Base-by-base conservation (phyloP, 2,329 filamentous ascomycete species). In the Aspergillus cejpii region DNA sequence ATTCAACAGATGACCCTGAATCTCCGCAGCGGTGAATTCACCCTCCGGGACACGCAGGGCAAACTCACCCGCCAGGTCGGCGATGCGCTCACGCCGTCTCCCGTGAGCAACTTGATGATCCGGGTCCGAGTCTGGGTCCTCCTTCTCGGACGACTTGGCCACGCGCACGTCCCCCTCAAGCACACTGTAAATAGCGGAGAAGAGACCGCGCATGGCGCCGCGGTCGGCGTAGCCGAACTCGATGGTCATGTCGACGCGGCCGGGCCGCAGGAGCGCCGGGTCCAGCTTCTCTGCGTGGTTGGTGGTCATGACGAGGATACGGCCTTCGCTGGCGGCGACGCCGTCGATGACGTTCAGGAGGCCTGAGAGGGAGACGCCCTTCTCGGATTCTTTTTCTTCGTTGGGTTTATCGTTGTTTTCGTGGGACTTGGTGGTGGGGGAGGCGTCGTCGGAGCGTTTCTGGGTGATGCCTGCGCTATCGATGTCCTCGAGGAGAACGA, bases 401-500 rank as follows among this genome's bases (percentile, higher is more conserved):
- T 34, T 50, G 27, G 49, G 47, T 5, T 48, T 49, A 19, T 54
- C 19, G 15, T 45, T 55, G 50, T 53, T 60, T 47, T 46, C 54
- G 39, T 51, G 14, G 3, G 17, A 50, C 40, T 34, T 51, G 28
- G 12, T 50, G 43, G 7, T 77, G 73, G 24, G 75, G 73, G 21
- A 27, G 24, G 5, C 74, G 10, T 43, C 37, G 7, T 46, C 48
- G 11, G 39, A 53, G 17, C 65, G 59, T 37, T 59, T 81, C 52
- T 83, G 77, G 0, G 81, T 83, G 33, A 87, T 71, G 4, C 84
- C 84, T 2, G 83, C 84, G 1, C 77, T 83, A 60, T 89, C 85
- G 43, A 89, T 84, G 52, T 89, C 85, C 60, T 89, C 85, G 3
- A 89, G 76, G 1, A 89, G 74, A 1, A 89, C 81, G 12, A 88